Percentiles rank a stretch among this genome's conserved stretches.
Evolutionary conservation across 2,329 filamentous ascomycete genomes (phyloP).

Genomic region (Colletotrichum sp.): DNA sequence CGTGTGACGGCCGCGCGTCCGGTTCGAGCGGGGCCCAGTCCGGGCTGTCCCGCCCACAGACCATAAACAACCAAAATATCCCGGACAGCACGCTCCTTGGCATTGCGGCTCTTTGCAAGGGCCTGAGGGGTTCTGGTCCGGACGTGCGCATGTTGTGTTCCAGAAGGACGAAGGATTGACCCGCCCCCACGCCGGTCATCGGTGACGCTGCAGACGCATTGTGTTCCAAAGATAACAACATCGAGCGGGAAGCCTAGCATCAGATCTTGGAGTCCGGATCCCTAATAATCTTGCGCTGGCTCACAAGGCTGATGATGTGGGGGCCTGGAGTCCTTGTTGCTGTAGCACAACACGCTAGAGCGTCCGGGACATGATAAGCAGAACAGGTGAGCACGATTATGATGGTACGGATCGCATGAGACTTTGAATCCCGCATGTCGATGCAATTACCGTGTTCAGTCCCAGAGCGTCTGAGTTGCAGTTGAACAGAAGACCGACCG

Average conservation of each 20-base stretch:
- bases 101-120: not conserved
- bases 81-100: not conserved
- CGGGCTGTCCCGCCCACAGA: not conserved
- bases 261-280: not conserved
- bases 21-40: not conserved
- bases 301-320: not conserved
- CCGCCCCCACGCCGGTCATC: not conserved
- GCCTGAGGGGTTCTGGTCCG: not conserved
- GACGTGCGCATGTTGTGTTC: not conserved
- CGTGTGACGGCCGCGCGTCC: not conserved
- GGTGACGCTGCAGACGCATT: not conserved
- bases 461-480: not conserved
- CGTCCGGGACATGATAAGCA: not conserved
- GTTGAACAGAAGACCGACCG: not conserved
- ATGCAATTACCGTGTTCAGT: not conserved
- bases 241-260: not conserved
- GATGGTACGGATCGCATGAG: not conserved
- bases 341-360: not conserved
- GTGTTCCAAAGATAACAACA: not conserved
- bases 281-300: not conserved
- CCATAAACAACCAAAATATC: not conserved
- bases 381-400: not conserved
- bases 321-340: not conserved
- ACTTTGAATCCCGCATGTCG: not conserved
- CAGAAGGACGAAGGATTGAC: not conserved